Evolutionary conservation across 129 eudicot genomes (phyloP), one percentile per base, ranked within the genome.

Genomic region (Tanacetum coccineum): DNA sequence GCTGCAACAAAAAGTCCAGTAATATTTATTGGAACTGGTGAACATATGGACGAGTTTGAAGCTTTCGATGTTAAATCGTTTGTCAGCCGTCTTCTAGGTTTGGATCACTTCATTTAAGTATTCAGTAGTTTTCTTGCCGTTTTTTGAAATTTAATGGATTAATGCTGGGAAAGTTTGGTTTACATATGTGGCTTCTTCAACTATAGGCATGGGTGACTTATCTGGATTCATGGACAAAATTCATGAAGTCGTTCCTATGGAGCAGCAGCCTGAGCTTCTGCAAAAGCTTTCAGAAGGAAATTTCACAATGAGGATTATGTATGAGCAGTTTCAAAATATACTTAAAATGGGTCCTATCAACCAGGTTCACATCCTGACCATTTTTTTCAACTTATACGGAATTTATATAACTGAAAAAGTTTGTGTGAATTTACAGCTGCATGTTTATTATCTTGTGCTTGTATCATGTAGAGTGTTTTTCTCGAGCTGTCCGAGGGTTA

Each of bases 401-500:
- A 7, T 36, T 36, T 36, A 6, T 36, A 36, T 7, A 36, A 36
- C 25, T 22, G 42, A 36, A 36, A 7, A 22, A 22, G 2, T 22
- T n/a, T 22, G 25, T 22, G 25, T 59, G 30, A 28, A 59, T 44
- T 0, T 68, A 62, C 54, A 22, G 70, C 20, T 20, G 18, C 19
- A 51, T 68, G 46, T 39, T 9, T 61, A 12, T 26, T 19, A 14
- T 64, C 11, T 36, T 44, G 47, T 68, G 19, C 18, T 62, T 48
- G 30, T 42, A 40, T 61, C n/a, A 28, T 32, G 68, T 68, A 94
- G 99, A 93, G n/a, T n/a, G n/a, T n/a, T 94, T 7, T 94, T 94
- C 80, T 87, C 96, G 2, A 94, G 99, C 96, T 93, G n/a, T 75
- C 99, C 99, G n/a, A 14, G 99, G 96, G 64, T 94, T 86, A n/a